Conservation (phyloP, 805 yeast species). For the Starmera dryadoides region DNA sequence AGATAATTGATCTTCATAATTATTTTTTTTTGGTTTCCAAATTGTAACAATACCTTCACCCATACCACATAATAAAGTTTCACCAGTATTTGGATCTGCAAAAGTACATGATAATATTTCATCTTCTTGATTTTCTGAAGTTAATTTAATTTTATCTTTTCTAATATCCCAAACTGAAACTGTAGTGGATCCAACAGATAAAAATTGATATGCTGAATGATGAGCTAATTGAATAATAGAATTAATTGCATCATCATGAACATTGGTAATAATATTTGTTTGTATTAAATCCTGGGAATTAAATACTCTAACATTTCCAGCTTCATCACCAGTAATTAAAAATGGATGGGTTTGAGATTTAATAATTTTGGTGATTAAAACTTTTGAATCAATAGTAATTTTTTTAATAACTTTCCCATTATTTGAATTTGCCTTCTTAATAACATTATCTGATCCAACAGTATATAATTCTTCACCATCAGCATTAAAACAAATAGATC, state of each 20-base stretch:
- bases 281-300: conserved; percentile 49
- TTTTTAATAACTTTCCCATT: conserved; percentile 75
- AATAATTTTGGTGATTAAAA: conserved; percentile 24
- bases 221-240: conserved; percentile 64
- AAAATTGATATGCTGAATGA: conserved; percentile 69
- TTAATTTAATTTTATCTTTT: conserved; percentile 37
- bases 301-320: conserved; percentile 57
- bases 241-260: conserved; percentile 76
- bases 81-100: conserved; percentile 56
- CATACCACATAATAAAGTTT: conserved; percentile 73
- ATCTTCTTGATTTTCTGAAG: conserved; percentile 89
- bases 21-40: conserved; percentile 73
- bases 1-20: conserved; percentile 68
- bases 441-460: conserved; percentile 71
- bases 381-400: conserved; percentile 17
- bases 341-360: conserved; percentile 29
- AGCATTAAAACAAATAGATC: conserved; percentile 58
- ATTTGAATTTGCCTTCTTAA: conserved; percentile 64
- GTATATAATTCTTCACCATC: conserved; percentile 49
- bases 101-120: conserved; percentile 75
- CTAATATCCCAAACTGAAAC: conserved; percentile 73
- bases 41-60: conserved; percentile 84
- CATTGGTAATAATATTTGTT: conserved; percentile 40
- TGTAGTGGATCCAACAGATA: conserved; percentile 78
- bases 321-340: conserved; percentile 57